Conservation (phyloP, 192 early-diverging fungal species). For the Entomortierella lignicola region DNA sequence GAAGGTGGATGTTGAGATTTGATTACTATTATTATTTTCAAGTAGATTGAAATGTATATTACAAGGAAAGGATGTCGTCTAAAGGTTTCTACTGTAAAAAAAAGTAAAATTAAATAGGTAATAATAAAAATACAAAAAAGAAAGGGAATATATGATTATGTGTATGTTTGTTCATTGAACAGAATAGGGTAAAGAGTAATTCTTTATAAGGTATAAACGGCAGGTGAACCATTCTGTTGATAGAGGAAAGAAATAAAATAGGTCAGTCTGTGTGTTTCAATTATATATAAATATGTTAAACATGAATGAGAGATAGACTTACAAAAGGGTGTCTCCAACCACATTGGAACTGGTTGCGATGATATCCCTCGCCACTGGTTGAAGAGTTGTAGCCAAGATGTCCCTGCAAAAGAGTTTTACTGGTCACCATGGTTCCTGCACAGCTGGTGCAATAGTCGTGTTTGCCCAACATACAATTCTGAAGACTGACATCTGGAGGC, state of each 20-base stretch:
- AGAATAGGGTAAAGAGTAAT: neutral
- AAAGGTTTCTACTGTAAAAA: no score
- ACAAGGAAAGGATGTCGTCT: no score
- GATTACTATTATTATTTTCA: no score
- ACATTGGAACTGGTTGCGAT: conserved; percentile 63
- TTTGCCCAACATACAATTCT: conserved; percentile 62
- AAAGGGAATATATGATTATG: neutral
- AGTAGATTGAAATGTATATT: no score
- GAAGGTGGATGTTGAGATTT: no score
- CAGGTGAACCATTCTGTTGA: conserved; percentile 5
- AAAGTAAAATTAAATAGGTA: no score
- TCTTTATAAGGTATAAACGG: neutral
- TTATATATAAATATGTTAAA: no score
- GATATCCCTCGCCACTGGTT: conserved; percentile 60
- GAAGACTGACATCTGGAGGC: conserved; percentile 62
- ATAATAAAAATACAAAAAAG: neutral
- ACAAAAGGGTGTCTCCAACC: conserved; percentile 68
- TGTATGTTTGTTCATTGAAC: no score
- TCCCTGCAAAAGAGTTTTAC: conserved; percentile 59
- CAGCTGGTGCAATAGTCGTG: conserved; percentile 57
- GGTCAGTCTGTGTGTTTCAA: conserved; percentile 2
- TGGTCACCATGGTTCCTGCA: conserved; percentile 54
- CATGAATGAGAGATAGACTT: conserved; percentile 22
- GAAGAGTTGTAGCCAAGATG: conserved; percentile 67
- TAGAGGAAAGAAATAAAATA: neutral